These are phyloP conservation scores for Erodium texanum DNA, from an alignment of 441 rosid species.

Conservation along the genomic window DNA sequence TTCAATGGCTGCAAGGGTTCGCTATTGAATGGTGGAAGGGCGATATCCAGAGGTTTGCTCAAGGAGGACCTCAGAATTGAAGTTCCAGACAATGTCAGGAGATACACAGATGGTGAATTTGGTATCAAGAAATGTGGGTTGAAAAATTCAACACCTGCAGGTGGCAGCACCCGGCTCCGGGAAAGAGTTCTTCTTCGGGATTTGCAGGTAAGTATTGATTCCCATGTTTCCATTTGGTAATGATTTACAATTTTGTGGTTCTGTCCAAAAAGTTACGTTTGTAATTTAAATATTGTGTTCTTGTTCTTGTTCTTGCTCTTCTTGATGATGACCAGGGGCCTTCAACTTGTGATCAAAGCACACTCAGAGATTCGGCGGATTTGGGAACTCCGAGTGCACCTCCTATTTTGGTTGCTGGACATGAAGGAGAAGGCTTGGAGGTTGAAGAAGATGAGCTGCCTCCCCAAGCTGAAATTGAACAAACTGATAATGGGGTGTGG, in stretches of 20 bases:
- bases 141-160: conserved; percentile 29
- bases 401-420: conserved; percentile 54
- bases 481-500: conserved; percentile 24
- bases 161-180: conserved; percentile 29
- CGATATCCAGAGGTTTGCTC: conserved; percentile 37
- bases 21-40: not conserved
- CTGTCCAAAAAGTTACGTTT: not conserved
- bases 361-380: conserved; percentile 34
- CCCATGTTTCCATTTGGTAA: not conserved
- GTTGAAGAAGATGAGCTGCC: conserved; percentile 25
- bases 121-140: conserved; percentile 24
- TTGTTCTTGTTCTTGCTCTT: not conserved
- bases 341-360: conserved; percentile 17
- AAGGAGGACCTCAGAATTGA: conserved; percentile 61
- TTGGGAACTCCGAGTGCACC: conserved; percentile 93
- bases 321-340: conserved; percentile 34
- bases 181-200: conserved; percentile 40
- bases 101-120: conserved; percentile 47
- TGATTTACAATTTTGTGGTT: not conserved
- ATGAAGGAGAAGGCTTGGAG: conserved; percentile 33
- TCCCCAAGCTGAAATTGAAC: conserved; percentile 22
- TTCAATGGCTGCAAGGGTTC: conserved; percentile 19
- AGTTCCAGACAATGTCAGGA: conserved; percentile 46
- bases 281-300: conserved; percentile 1
- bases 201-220: conserved; percentile 26